Conservation (phyloP, 176 grass and related monocot species). For the Juncus effusus region DNA sequence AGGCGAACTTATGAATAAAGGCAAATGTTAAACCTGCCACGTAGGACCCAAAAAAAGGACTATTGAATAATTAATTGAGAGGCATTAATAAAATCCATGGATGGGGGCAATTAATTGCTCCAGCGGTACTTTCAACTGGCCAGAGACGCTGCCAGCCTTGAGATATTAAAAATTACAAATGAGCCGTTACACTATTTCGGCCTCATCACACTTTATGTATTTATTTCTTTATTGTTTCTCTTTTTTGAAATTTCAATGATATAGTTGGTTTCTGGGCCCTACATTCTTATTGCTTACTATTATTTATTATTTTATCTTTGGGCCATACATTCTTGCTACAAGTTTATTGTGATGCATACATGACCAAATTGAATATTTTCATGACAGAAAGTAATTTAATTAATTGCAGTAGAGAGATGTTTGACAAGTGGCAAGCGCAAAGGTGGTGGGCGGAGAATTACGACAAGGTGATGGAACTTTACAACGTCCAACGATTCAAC, state of each 20-base stretch:
- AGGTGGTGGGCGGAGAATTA: conserved; percentile 99
- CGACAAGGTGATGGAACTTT: conserved; percentile 93
- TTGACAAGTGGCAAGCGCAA: conserved; percentile 96
- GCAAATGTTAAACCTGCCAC: not conserved
- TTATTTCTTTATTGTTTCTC: too few relatives aligned
- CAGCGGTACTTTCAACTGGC: conserved; percentile 25
- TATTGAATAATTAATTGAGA: conserved; percentile 16
- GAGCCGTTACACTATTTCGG: conserved; percentile 21
- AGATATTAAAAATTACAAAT: conserved; percentile 9
- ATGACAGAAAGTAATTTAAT: not conserved
- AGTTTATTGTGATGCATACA: too few relatives aligned
- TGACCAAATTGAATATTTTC: too few relatives aligned
- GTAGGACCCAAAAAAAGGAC: conserved; percentile 22
- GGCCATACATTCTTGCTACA: too few relatives aligned
- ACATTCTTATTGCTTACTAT: too few relatives aligned
- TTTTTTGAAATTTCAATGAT: too few relatives aligned
- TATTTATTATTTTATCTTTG: too few relatives aligned
- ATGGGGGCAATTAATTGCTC: conserved; percentile 22
- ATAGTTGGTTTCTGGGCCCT: too few relatives aligned
- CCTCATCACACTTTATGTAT: not conserved
- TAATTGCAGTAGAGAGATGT: conserved; percentile 74
- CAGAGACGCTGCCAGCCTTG: conserved; percentile 17
- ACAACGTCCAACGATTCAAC: conserved; percentile 94
- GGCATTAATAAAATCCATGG: conserved; percentile 18
- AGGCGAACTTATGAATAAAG: conserved; percentile 19